phyloP scores from a whole-genome alignment of 192 early-diverging fungal species.

The Hyaloraphidium curvatum region DNA sequence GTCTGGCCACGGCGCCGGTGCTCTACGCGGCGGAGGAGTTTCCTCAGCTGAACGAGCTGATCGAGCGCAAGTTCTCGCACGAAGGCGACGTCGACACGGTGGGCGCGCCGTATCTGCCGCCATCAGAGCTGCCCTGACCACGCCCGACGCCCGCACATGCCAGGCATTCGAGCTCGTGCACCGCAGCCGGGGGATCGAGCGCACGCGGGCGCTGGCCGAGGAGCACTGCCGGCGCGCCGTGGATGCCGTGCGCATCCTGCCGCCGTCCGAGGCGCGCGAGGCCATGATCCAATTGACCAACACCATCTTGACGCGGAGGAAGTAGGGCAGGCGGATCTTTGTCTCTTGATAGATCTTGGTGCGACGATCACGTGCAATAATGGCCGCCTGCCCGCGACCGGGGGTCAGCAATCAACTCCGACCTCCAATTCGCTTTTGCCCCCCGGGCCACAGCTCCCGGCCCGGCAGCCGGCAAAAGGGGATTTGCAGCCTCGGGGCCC shows the following conservation, averaged over 20 bases:
- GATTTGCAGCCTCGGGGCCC: no score
- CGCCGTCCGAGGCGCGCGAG: slow-evolving; percentile 48
- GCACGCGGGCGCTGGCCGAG: slow-evolving; percentile 53
- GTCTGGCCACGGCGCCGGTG: slow-evolving; percentile 83
- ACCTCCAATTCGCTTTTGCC: no score
- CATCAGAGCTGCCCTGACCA: neutral
- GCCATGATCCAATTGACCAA: slow-evolving; percentile 64
- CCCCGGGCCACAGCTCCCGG: no score
- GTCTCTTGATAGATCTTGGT: no score
- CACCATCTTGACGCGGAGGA: slow-evolving; percentile 62
- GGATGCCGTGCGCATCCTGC: slow-evolving; percentile 42
- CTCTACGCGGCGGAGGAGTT: slow-evolving; percentile 80
- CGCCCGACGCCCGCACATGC: neutral
- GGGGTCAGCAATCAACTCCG: no score
- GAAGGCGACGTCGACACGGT: slow-evolving; percentile 60
- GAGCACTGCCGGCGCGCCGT: slow-evolving; percentile 56
- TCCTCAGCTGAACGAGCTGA: slow-evolving; percentile 60
- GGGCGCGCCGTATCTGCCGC: neutral
- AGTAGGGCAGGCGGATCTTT: no score
- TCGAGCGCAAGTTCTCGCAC: slow-evolving; percentile 65
- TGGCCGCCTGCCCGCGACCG: no score
- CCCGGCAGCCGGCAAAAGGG: no score
- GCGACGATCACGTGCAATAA: no score
- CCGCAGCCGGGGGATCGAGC: slow-evolving; percentile 50
- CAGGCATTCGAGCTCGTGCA: slow-evolving; percentile 64